Base-by-base conservation (phyloP, 2,329 filamentous ascomycete species). In the Pseudonectria foliicola region DNA sequence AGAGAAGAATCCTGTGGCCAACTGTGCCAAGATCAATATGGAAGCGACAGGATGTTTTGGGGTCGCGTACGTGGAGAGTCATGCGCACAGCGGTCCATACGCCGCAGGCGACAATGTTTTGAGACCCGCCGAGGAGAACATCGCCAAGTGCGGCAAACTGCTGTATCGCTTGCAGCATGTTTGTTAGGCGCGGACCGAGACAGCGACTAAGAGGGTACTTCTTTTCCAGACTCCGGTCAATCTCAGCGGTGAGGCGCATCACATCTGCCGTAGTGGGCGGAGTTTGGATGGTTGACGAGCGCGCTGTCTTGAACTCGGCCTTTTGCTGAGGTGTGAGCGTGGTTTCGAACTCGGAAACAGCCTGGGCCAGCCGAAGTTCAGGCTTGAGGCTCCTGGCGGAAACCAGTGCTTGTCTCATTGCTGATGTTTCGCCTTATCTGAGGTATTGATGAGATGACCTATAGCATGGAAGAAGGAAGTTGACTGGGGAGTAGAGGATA, bases 61-160 rank as follows among this genome's bases (percentile, higher is more conserved):
- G 14, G 4, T n/a, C n/a, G 55, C 59, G 24, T 25, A 70, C 63
- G 28, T 64, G 38, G 13, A 70, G 49, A 2, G 62, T 57, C 40
- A 62, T 57, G 28, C 64, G 56, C 7, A 69, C 62, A 2, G 66
- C 35, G 1, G 62, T 55, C 67, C 65, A 70, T 0, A 70, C 62
- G 10, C 64, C 56, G 36, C 61, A 64, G 0, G 65, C 64, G 7
- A 68, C 49, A 0, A 69, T 28, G 27, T 68, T 69, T 43, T 70
- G 66, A 0, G 60, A 61, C 2, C 61, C 63, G 0, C 66, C 64
- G 12, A 69, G 33, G 0, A 53, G n/a, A 0, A 53, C 24, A 13
- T 52, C 50, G 5, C 65, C 65, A n/a, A 69, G 40, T 0, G 59
- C 55, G 13, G 60, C 63, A 32, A 63, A 70, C 36, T 64, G 60